Evolutionary conservation across 345 rosid genomes (phyloP), one percentile per base, ranked within the genome.

Genomic region (Populus euphratica): DNA sequence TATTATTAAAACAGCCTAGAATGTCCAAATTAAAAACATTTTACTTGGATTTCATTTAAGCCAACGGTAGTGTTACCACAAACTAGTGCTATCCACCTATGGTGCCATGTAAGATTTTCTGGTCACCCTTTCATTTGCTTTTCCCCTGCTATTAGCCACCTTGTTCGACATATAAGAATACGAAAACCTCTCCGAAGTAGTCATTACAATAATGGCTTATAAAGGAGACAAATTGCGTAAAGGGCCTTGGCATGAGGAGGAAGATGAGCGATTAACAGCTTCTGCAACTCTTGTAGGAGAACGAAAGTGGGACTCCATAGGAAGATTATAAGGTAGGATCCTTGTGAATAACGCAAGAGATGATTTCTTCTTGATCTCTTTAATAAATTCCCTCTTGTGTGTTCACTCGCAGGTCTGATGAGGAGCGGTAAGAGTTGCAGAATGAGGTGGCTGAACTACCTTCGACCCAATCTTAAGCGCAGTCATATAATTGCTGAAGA

Each of bases 351-450:
- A 29, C 5, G 68, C 8, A 64, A 29, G 31, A 20, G 36, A 39
- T 74, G 39, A 39, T 29, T 39, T 29, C 6, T 18, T 8, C 17
- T 5, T 17, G 52, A 29, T 23, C 11, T n/a, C 16, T 11, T 29
- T 39, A 8, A 50, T 64, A 11, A 25, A n/a, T 4, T 18, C 16
- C 25, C 10, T 23, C 66, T 8, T 11, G 67, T 2, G n/a, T 23
- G 11, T 70, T 39, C 38, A 39, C 49, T 27, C 70, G 66, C 83
- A 89, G 96, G 92, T 68, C 68, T 93, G 69, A 88, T 68, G 73
- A 90, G 92, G 83, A 90, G 90, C 64, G 94, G 96, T 39, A 90
- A 90, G 90, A 91, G 93, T 84, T 91, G 94, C 74, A 86, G 93
- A 68, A 78, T 89, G 72, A 83, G 94, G 41, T 90, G 96, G 96